These are phyloP conservation scores for Penicillium daleae DNA, from an alignment of 495 filamentous ascomycete species.

Conservation along the genomic window DNA sequence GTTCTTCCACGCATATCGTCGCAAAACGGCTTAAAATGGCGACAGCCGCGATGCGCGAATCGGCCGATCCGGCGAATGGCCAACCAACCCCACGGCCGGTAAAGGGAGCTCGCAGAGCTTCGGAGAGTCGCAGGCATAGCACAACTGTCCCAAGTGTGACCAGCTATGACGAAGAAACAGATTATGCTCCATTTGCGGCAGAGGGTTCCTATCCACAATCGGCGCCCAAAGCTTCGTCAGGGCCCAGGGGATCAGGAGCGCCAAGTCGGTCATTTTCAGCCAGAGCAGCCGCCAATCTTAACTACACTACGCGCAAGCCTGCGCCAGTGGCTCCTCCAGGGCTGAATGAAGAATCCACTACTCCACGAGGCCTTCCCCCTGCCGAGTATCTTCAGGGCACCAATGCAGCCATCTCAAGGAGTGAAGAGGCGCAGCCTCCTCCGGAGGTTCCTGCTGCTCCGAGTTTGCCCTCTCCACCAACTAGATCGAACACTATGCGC, in stretches of 20 bases:
- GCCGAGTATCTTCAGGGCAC: slow-evolving; percentile 11
- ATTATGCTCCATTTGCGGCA: slow-evolving; percentile 10
- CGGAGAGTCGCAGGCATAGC: slow-evolving; percentile 20
- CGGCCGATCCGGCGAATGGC: slow-evolving; percentile 31
- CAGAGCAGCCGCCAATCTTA: slow-evolving; percentile 24
- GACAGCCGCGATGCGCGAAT: slow-evolving; percentile 21
- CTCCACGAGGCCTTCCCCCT: slow-evolving; percentile 27
- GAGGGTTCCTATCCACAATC: slow-evolving; percentile 1
- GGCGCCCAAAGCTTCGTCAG: slow-evolving; percentile 9
- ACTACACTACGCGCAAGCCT: slow-evolving; percentile 29
- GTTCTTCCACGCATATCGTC: background rate
- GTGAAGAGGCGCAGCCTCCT: slow-evolving; percentile 11
- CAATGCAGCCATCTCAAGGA: slow-evolving; percentile 11
- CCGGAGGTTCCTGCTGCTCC: slow-evolving; percentile 5
- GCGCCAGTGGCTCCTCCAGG: slow-evolving; percentile 9
- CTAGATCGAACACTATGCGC: slow-evolving; percentile 43
- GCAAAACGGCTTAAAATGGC: slow-evolving; percentile 20
- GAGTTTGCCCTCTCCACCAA: slow-evolving; percentile 22
- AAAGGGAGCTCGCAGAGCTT: slow-evolving; percentile 16
- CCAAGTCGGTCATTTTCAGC: slow-evolving; percentile 25
- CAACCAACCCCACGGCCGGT: slow-evolving; percentile 10
- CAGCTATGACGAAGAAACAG: slow-evolving; percentile 13
- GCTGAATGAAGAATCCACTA: slow-evolving; percentile 25
- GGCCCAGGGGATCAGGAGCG: slow-evolving; percentile 5
- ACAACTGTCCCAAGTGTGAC: background rate